phyloP scores from a whole-genome alignment of 1,139 yeast genomes.

The Pichia sp. region DNA sequence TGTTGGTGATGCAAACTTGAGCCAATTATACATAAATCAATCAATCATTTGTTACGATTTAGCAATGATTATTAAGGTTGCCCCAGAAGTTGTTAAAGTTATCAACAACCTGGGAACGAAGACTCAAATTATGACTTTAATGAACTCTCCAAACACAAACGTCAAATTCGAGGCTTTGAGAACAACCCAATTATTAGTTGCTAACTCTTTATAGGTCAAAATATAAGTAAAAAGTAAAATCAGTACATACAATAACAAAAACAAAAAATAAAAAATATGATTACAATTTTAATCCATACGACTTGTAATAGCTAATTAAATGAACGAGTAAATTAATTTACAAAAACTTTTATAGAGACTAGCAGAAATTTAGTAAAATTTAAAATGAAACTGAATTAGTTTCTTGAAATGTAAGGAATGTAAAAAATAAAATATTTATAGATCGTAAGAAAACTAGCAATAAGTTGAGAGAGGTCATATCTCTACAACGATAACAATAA shows the following conservation, averaged over 20 bases:
- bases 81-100: conserved; percentile 54
- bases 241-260: no score
- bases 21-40: conserved; percentile 38
- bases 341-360: not conserved
- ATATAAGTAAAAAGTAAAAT: no score
- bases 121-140: conserved; percentile 77
- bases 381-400: not conserved
- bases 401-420: not conserved
- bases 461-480: conserved; percentile 4
- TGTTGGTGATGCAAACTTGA: conserved; percentile 20
- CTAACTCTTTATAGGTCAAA: conserved; percentile 50
- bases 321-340: no score
- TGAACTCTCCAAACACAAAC: conserved; percentile 81
- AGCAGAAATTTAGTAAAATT: not conserved
- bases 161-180: conserved; percentile 94
- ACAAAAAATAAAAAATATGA: no score
- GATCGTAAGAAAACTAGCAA: not conserved
- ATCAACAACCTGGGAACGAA: conserved; percentile 57
- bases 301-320: no score
- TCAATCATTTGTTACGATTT: conserved; percentile 75
- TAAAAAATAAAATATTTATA: not conserved
- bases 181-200: conserved; percentile 89
- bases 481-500: conserved; percentile 10
- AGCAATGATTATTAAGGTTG: conserved; percentile 63
- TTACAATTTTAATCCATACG: no score